phyloP scores from a whole-genome alignment of 163 green algal species.

The Scenedesmus sp. region DNA sequence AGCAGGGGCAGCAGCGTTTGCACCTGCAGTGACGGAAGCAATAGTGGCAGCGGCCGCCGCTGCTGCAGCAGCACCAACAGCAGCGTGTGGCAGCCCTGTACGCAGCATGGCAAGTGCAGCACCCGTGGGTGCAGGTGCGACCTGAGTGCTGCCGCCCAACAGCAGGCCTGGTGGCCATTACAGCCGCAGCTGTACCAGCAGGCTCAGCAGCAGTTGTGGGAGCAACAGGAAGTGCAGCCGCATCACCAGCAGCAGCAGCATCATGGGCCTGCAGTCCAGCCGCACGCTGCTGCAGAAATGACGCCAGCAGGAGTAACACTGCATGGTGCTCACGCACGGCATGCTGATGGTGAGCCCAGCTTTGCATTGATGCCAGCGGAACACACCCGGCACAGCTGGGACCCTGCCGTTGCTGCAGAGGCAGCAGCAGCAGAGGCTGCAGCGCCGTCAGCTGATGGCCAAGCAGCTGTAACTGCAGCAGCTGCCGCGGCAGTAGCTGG shows the following conservation, averaged over 20 bases:
- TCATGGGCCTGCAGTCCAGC: neutral
- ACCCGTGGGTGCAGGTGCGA: neutral
- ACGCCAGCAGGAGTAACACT: neutral
- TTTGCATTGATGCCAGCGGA: neutral
- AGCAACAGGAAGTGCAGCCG: constrained; percentile 18
- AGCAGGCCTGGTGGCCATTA: neutral
- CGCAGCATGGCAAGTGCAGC: neutral
- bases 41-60: neutral
- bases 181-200: neutral
- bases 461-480: constrained; percentile 8
- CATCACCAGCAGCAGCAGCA: neutral
- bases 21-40: neutral
- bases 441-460: neutral
- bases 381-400: neutral
- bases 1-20: constrained; percentile 16
- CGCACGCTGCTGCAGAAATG: neutral
- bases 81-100: neutral
- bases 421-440: constrained; percentile 14
- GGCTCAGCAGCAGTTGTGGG: neutral
- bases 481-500: neutral
- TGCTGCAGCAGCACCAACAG: neutral
- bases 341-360: too few species aligned
- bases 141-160: neutral
- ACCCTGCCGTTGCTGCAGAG: neutral
- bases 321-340: neutral